phyloP scores from a whole-genome alignment of 2,329 filamentous ascomycete genomes.

The Fusarium acutatum region DNA sequence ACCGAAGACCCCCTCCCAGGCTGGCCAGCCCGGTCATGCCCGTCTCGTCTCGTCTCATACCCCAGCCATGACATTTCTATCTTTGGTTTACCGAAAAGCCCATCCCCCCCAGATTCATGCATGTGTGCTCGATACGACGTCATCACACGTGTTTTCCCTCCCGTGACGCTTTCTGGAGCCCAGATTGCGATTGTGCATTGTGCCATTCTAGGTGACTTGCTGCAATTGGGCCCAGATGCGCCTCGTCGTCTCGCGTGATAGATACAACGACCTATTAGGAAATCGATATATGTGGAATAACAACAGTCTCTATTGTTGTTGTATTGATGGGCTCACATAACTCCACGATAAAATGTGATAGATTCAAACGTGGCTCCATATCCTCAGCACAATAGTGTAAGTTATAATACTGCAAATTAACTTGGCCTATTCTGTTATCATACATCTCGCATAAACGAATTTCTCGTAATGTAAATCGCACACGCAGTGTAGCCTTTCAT shows the following conservation, averaged over 20 bases:
- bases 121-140: conserved; percentile 14
- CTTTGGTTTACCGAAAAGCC: conserved; percentile 11
- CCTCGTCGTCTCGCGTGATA: not conserved
- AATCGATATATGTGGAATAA: not conserved
- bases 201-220: not conserved
- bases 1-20: not conserved
- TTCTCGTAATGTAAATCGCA: not conserved
- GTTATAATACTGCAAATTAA: not conserved
- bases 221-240: not conserved
- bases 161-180: conserved; percentile 26
- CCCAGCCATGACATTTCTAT: conserved; percentile 23
- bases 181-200: conserved; percentile 23
- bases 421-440: not conserved
- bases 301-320: not conserved
- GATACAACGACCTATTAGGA: not conserved
- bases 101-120: conserved; percentile 18
- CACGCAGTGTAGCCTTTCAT: conserved; percentile 17
- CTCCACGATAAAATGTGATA: not conserved
- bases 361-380: not conserved
- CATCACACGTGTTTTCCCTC: conserved; percentile 26
- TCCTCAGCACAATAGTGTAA: not conserved
- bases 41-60: not conserved
- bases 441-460: not conserved
- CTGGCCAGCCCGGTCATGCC: conserved; percentile 3
- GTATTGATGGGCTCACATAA: not conserved